These are phyloP conservation scores for Perkinsela sp. DNA, from an alignment of 208 protist genomes.

Conservation along the genomic window DNA sequence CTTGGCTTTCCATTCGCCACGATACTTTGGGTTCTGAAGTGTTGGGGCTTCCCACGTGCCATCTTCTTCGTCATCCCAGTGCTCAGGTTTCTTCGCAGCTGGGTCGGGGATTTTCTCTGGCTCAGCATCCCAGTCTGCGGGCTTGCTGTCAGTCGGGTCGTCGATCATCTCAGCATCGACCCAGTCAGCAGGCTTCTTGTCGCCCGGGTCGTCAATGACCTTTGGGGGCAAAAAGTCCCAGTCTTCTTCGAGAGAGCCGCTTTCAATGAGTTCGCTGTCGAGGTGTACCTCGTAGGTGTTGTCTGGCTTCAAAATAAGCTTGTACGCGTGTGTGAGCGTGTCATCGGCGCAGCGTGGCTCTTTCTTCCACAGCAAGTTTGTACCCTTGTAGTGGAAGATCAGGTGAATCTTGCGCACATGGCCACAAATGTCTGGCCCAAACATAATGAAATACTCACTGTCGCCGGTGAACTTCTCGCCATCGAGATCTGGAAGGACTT, in stretches of 20 bases:
- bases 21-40: constrained; percentile 50
- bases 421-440: constrained; percentile 78
- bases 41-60: constrained; percentile 45
- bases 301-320: constrained; percentile 49
- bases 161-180: constrained; percentile 30
- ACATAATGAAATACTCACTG: constrained; percentile 73
- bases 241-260: constrained; percentile 43
- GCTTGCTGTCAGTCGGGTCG: constrained; percentile 66
- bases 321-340: constrained; percentile 72
- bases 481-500: constrained; percentile 41
- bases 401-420: constrained; percentile 41
- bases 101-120: constrained; percentile 49
- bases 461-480: constrained; percentile 47
- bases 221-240: constrained; percentile 56
- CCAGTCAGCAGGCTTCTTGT: constrained; percentile 52
- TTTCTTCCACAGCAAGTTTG: constrained; percentile 59
- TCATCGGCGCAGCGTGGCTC: constrained; percentile 18
- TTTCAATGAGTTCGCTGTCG: constrained; percentile 28
- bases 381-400: constrained; percentile 73
- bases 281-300: constrained; percentile 64
- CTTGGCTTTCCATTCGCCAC: constrained; percentile 50
- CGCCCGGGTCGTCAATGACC: constrained; percentile 39
- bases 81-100: constrained; percentile 48
- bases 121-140: constrained; percentile 56
- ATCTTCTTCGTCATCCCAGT: constrained; percentile 69